phyloP scores from a whole-genome alignment of 768 basidiomycete genomes.

The Rubroboletus satanas region DNA sequence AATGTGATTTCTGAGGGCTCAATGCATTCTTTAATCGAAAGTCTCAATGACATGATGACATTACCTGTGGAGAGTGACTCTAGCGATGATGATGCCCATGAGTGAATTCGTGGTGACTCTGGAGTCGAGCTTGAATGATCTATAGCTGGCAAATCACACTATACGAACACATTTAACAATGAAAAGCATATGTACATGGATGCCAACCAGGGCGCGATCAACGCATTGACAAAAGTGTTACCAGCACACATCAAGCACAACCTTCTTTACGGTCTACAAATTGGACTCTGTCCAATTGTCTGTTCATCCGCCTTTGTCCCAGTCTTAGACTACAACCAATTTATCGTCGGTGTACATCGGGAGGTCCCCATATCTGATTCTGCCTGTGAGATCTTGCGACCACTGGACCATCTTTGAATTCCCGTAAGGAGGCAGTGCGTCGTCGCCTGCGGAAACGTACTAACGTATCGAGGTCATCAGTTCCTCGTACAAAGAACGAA shows the following conservation, averaged over 20 bases:
- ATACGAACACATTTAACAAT: not conserved
- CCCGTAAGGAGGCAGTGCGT: conserved; percentile 32
- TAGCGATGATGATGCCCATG: conserved; percentile 1
- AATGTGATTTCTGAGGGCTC: not conserved
- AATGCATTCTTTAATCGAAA: conserved; percentile 23
- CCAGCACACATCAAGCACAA: conserved; percentile 4
- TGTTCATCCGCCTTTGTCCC: not conserved
- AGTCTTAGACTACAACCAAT: conserved; percentile 4
- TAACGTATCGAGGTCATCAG: conserved; percentile 14
- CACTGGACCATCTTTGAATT: conserved; percentile 25
- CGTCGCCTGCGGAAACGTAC: conserved; percentile 39
- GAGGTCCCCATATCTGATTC: conserved; percentile 35
- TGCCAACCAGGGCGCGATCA: conserved; percentile 11
- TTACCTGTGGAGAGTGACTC: conserved; percentile 34
- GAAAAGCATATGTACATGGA: not conserved
- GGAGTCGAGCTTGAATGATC: not conserved
- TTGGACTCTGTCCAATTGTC: conserved; percentile 8
- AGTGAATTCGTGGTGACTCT: conserved; percentile 1
- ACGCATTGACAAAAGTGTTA: conserved; percentile 11
- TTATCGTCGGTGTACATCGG: conserved; percentile 43
- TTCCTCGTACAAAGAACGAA: not conserved
- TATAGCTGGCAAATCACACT: not conserved
- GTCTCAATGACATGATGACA: conserved; percentile 72
- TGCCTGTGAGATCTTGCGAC: conserved; percentile 26
- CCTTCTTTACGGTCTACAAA: not conserved